Evolutionary conservation across 495 filamentous ascomycete species (phyloP).

Genomic region (Hyphodiscus hymeniophilus): DNA sequence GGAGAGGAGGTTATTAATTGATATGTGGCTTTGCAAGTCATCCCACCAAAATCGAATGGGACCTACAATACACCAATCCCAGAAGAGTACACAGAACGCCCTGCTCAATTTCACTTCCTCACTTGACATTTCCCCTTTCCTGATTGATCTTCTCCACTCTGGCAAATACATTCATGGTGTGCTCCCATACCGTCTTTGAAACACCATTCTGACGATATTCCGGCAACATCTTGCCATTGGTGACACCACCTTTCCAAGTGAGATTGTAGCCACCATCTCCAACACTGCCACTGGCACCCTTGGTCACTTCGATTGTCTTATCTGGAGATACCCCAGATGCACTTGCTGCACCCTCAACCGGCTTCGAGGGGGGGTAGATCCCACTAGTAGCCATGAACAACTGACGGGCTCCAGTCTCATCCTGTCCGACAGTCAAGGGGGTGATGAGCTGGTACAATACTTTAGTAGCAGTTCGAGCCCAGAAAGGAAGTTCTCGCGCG

Average conservation of each 20-base stretch:
- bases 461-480: conserved; percentile 9
- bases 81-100: too few relatives aligned
- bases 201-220: conserved; percentile 26
- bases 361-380: conserved; percentile 25
- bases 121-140: background rate
- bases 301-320: conserved; percentile 16
- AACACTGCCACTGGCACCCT: conserved; percentile 23
- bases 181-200: conserved; percentile 27
- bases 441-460: conserved; percentile 14
- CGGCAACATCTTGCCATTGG: conserved; percentile 21
- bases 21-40: conserved; percentile 48
- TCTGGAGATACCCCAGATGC: conserved; percentile 1
- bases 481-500: conserved; percentile 17
- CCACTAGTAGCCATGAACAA: conserved; percentile 36
- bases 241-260: conserved; percentile 27
- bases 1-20: conserved; percentile 39
- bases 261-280: conserved; percentile 34
- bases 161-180: conserved; percentile 30
- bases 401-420: conserved; percentile 38
- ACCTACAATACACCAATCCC: background rate
- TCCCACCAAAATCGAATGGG: conserved; percentile 26
- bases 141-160: conserved; percentile 16
- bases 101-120: too few relatives aligned
- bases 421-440: conserved; percentile 25
- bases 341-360: conserved; percentile 1